Percentiles rank a stretch among this genome's conserved stretches.
phyloP scores from a whole-genome alignment of 2,329 filamentous ascomycete species.

The Exophiala sideris region DNA sequence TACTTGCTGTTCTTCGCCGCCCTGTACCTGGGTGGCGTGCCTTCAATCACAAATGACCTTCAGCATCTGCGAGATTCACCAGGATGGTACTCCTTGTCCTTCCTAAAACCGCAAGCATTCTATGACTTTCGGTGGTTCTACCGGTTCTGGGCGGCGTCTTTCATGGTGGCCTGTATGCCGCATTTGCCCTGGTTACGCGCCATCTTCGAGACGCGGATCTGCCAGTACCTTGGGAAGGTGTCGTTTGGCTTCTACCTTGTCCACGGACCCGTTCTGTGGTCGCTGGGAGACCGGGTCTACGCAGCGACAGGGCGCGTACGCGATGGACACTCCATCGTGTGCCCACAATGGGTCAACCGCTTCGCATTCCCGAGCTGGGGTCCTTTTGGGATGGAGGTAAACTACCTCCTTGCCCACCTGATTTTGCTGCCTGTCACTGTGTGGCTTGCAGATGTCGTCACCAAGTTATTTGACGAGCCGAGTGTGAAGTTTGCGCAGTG shows the following conservation, averaged over 20 bases:
- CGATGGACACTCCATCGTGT: constrained; percentile 45
- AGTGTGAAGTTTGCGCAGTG: constrained; percentile 55
- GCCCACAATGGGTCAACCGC: constrained; percentile 56
- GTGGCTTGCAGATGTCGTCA: constrained; percentile 56
- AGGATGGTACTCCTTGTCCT: constrained; percentile 14
- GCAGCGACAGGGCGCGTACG: constrained; percentile 56
- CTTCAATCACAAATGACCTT: constrained; percentile 49
- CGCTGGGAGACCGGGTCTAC: constrained; percentile 62
- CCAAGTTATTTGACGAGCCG: constrained; percentile 57
- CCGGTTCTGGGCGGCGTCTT: constrained; percentile 58
- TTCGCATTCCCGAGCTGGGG: constrained; percentile 55
- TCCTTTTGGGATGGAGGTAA: constrained; percentile 59
- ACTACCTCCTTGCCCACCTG: constrained; percentile 58
- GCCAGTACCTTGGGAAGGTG: constrained; percentile 46
- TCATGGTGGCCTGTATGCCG: constrained; percentile 55
- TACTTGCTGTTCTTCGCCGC: constrained; percentile 52
- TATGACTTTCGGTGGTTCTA: constrained; percentile 67
- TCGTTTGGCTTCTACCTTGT: constrained; percentile 49
- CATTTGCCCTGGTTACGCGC: constrained; percentile 55
- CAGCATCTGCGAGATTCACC: constrained; percentile 51
- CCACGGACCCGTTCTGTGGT: constrained; percentile 47
- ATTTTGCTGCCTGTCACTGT: constrained; percentile 59
- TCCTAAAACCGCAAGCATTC: constrained; percentile 60
- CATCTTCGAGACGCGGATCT: constrained; percentile 41
- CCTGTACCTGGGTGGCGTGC: constrained; percentile 60